Base-by-base conservation (phyloP, 164 flowering plant genomes). In the Stephania japonica region DNA sequence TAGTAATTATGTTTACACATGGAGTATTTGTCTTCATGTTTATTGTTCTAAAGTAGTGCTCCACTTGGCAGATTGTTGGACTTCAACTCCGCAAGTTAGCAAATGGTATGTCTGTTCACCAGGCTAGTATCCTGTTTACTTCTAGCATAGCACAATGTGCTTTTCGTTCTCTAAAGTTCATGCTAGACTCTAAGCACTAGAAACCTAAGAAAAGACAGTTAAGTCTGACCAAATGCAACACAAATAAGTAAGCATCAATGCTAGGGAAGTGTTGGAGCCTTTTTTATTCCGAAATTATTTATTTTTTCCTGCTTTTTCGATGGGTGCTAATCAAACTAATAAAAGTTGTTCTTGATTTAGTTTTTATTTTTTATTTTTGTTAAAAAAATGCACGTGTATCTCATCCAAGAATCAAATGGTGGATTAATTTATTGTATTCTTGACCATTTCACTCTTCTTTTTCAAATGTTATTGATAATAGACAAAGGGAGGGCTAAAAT, bases 41-140 rank as follows among this genome's bases (percentile, higher is more conserved):
- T 66, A 42, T 70, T 77, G 64, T 76, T 44, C 72, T 75, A 26
- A 59, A 73, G 7, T 68, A 43, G 42, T 83, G 42, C 18, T 43
- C n/a, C 71, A 11, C 76, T 80, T 85, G 77, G 69, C 94, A 93
- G 99, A 79, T 83, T 95, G 99, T 84, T 95, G 98, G 99, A 86
- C 24, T 74, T 84, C 88, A 27, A 90, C 93, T 61, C 81, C 90
- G 1, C 97, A 89, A 77, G 86, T 93, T 72, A 86, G 87, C 72
- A 80, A 91, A 77, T 95, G 98, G 99, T 95, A 89, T 61, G 43
- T 66, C 23, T 41, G 53, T 75, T 13, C 23, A 32, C 65, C 42
- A 44, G 27, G 59, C 47, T 64, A 23, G 67, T 44, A 56, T 71
- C n/a, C 69, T 26, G 32, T 8, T 23, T 14, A 19, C 43, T 21